Evolutionary conservation across 768 basidiomycete genomes (phyloP), one percentile per base, ranked within the genome.

Genomic region (Podaxis rugospora): DNA sequence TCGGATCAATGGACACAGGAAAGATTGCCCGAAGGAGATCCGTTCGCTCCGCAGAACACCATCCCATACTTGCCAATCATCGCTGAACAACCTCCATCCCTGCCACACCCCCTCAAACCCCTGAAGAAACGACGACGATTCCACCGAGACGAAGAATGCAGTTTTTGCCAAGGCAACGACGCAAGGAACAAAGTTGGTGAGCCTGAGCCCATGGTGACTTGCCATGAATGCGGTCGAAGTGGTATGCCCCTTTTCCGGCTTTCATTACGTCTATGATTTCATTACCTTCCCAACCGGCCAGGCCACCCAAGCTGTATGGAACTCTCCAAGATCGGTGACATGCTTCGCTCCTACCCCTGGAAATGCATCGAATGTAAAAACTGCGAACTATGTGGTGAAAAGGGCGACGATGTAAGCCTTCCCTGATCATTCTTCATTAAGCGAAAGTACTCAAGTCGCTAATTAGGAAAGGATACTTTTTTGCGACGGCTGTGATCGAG

Each of bases 401-500:
- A 95, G 69, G 92, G 90, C 21, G 89, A 93, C 72, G 93, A 95
- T 73, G 95, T 96, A 75, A 75, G 93, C 32, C 40, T 78, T 55
- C 57, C 32, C 32, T 32, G 32, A 32, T 32, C 47, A 40, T 13
- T 47, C 52, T 37, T 37, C 51, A 32, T 58, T 54, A 35, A 51
- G 44, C 37, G 52, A 56, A 37, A 51, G 59, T 57, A 58, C 51
- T 65, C 50, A 63, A 51, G 37, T 42, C 59, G 62, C 40, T 39
- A 53, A 47, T 36, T 61, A 95, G 92, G 85, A 82, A 56, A 82
- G 84, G 55, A 87, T 97, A 64, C 72, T 98, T 56, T 90, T 98
- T 66, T 98, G 96, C 72, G 96, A 98, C 79, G 84, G 79, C 59
- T 98, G 96, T 73, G 96, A 98, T 78, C 81, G 93, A 82, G 93